Conservation (phyloP, 2,329 filamentous ascomycete genomes). For the Thermothelomyces thermophilus region DNA sequence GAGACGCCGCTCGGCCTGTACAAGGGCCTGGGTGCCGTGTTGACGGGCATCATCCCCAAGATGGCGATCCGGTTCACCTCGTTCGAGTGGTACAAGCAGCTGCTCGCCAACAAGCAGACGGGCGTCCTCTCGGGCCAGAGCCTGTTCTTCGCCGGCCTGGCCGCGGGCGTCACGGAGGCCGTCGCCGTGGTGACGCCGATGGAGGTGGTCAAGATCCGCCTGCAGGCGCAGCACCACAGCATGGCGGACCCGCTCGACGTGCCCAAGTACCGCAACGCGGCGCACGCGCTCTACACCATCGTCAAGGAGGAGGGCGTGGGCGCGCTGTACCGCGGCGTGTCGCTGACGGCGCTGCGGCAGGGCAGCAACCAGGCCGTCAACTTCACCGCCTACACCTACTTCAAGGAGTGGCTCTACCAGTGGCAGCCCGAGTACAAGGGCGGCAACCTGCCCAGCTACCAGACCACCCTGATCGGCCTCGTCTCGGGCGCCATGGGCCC, state of each 20-base stretch:
- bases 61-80: slow-evolving; percentile 99
- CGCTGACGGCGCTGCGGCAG: slow-evolving; percentile 85
- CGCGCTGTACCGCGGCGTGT: slow-evolving; percentile 87
- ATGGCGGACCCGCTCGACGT: slow-evolving; percentile 95
- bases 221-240: slow-evolving; percentile 96
- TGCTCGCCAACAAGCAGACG: slow-evolving; percentile 62
- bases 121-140: slow-evolving; percentile 62
- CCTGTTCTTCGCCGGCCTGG: slow-evolving; percentile 69
- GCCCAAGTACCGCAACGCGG: slow-evolving; percentile 95
- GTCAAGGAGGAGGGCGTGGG: slow-evolving; percentile 83
- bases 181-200: slow-evolving; percentile 95
- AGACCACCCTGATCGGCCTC: slow-evolving; percentile 86
- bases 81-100: slow-evolving; percentile 90
- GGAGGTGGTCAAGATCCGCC: slow-evolving; percentile 98
- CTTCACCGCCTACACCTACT: slow-evolving; percentile 94
- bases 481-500: slow-evolving; percentile 93
- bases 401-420: slow-evolving; percentile 71
- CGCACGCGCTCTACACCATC: slow-evolving; percentile 76
- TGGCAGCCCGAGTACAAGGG: slow-evolving; percentile 64
- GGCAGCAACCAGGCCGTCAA: slow-evolving; percentile 97
- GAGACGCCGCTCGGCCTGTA: slow-evolving; percentile 92
- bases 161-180: slow-evolving; percentile 91
- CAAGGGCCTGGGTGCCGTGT: slow-evolving; percentile 94
- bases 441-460: slow-evolving; percentile 69
- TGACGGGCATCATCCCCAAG: slow-evolving; percentile 95